Evolutionary conservation across 2,329 filamentous ascomycete species (phyloP).

Genomic region (Ceratocystiopsis brevicomis): DNA sequence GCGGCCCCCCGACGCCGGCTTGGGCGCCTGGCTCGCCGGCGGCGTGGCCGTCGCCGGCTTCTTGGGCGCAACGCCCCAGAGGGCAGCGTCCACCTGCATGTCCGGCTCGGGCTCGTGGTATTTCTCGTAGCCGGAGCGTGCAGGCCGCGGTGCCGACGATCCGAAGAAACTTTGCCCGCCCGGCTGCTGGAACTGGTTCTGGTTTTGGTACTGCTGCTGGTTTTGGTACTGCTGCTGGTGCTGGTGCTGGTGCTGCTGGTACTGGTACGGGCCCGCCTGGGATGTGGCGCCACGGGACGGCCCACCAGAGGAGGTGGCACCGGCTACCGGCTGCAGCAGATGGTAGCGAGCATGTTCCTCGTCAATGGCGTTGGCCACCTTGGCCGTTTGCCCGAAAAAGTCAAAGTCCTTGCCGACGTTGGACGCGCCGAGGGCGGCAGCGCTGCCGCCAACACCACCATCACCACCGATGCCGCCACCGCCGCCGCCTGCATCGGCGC

Average conservation of each 20-base stretch:
- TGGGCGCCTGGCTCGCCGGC: slow-evolving; percentile 16
- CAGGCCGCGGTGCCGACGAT: slow-evolving; percentile 29
- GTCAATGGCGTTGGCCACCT: slow-evolving; percentile 67
- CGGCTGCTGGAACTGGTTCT: slow-evolving; percentile 4
- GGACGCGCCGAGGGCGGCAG: slow-evolving; percentile 17
- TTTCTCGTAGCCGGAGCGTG: slow-evolving; percentile 74
- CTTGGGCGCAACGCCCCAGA: slow-evolving; percentile 69
- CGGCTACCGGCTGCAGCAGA: slow-evolving; percentile 47
- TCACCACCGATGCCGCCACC: slow-evolving; percentile 21
- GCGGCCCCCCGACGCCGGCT: slow-evolving; percentile 25
- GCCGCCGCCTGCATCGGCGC: slow-evolving; percentile 10
- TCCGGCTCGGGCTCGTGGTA: slow-evolving; percentile 79
- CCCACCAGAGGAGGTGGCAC: slow-evolving; percentile 16
- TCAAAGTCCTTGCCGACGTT: slow-evolving; percentile 84
- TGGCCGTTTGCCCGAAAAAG: slow-evolving; percentile 83
- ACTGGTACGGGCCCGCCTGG: slow-evolving; percentile 6
- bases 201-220: too few species aligned
- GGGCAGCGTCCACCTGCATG: slow-evolving; percentile 76
- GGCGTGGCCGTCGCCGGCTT: slow-evolving; percentile 16
- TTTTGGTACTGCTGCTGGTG: slow-evolving; percentile 9
- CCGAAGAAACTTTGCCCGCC: slow-evolving; percentile 5
- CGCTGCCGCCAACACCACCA: neutral
- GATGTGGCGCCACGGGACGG: slow-evolving; percentile 6
- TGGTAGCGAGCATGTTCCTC: slow-evolving; percentile 78
- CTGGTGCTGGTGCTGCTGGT: slow-evolving; percentile 6